Percentiles rank a stretch among this genome's conserved stretches.
These are phyloP conservation scores for Syzygium grande DNA, from an alignment of 345 rosid species.

Conservation along the genomic window DNA sequence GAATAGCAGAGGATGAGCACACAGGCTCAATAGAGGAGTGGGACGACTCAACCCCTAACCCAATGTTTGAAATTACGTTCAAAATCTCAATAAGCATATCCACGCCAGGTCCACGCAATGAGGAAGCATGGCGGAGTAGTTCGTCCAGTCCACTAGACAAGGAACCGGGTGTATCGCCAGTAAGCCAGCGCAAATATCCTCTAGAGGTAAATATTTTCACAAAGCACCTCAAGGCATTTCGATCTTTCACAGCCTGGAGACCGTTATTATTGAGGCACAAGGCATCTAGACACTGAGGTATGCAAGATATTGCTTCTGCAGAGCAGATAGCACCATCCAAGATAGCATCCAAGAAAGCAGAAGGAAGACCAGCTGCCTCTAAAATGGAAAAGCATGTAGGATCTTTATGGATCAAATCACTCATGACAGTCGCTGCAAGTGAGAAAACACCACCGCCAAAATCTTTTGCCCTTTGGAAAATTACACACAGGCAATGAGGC, in stretches of 20 bases:
- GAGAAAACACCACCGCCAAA: slow-evolving; percentile 97
- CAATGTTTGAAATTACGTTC: slow-evolving; percentile 44
- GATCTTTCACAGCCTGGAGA: slow-evolving; percentile 84
- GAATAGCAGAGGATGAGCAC: slow-evolving; percentile 42
- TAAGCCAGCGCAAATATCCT: slow-evolving; percentile 68
- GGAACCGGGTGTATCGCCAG: slow-evolving; percentile 73
- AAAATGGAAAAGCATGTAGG: slow-evolving; percentile 81
- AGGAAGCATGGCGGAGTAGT: slow-evolving; percentile 87
- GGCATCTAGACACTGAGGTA: slow-evolving; percentile 97
- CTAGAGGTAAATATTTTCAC: slow-evolving; percentile 85
- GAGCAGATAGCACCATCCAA: slow-evolving; percentile 84
- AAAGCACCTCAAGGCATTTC: slow-evolving; percentile 81
- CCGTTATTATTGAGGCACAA: slow-evolving; percentile 84
- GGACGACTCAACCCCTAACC: slow-evolving; percentile 57
- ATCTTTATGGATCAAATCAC: slow-evolving; percentile 97
- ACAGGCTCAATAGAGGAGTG: slow-evolving; percentile 31
- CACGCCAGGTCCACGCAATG: slow-evolving; percentile 79
- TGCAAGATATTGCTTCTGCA: slow-evolving; percentile 85
- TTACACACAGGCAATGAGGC: slow-evolving; percentile 76
- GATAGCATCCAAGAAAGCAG: slow-evolving; percentile 90
- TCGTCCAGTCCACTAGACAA: slow-evolving; percentile 93
- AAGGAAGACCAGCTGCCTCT: slow-evolving; percentile 85
- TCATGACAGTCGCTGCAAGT: slow-evolving; percentile 92
- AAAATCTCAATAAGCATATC: slow-evolving; percentile 90
- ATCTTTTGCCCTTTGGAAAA: slow-evolving; percentile 80